Base-by-base conservation (phyloP, 1,284 basidiomycete genomes). In the Mycosarcoma maydis region DNA sequence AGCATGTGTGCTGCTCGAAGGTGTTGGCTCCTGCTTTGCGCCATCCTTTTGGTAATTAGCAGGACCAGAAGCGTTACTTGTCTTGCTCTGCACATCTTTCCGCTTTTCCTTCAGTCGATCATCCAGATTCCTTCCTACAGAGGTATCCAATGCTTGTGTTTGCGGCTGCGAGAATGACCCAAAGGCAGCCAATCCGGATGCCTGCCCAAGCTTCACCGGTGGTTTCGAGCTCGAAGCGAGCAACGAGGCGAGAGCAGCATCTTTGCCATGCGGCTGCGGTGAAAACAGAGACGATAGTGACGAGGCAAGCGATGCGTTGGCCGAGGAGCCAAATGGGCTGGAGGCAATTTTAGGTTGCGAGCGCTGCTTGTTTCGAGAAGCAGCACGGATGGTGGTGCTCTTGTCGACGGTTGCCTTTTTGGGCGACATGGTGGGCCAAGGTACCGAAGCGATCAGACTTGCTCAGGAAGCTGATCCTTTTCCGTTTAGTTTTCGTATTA, bases 201-300 rank as follows among this genome's bases (percentile, higher is more conserved):
- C 49, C 27, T 43, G 44, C 17, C 46, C 58, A 3, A 61, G 49
- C 6, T 52, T 41, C 4, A 49, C 42, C 6, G 53, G 38, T n/a
- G 58, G 57, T 36, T 58, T 71, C 0, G 68, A 61, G 45, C 42
- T 65, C 9, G 61, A 54, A 3, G 58, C 68, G 7, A 71, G 45
- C 23, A 71, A 32, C 2, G 58, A 54, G 0, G 68, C 68, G 24
- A 71, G 23, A 7, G 62, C 58, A 26, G 68, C 68, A 67, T 71
- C 68, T 32, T 71, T 71, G 14, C 62, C 68, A 22, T 71, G 62
- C 0, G 62, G 57, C 33, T 57, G 46, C 2, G 68, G 68, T 5
- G 58, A 60, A 45, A 71, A 62, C 36, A 71, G 68, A 6, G 68
- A 66, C 8, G 62, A 58, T 4, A 71, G 55, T 14, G 68, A 71